Base-by-base conservation (phyloP, 2,329 filamentous ascomycete species). In the Sordariomycetes sp. region DNA sequence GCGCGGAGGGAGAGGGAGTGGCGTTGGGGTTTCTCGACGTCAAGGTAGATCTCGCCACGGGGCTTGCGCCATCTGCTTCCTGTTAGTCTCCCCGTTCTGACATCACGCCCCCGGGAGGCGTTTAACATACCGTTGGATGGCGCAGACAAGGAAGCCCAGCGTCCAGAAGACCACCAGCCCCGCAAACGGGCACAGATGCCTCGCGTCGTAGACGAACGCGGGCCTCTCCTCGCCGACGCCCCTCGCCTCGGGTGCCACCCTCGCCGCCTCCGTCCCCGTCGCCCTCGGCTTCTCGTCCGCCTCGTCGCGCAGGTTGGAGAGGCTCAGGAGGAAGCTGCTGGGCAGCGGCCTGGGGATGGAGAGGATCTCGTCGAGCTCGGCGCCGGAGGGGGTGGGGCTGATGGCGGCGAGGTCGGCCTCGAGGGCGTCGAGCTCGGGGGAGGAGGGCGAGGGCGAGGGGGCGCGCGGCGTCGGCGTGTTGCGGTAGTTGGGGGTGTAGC, bases 391-490 rank as follows among this genome's bases (percentile, higher is more conserved):
- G 40, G 40, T n/a, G 40, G 40, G 40, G 40, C n/a, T 14, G 16
- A n/a, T n/a, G 40, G n/a, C 40, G 40, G 54, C 32, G 8, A 28
- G 18, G 20, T 37, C 35, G 6, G 40, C 25, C 14, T 53, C 51
- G 25, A n/a, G 18, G 6, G 24, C 28, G 46, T 52, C 54, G 1
- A 63, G 14, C 0, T 55, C 56, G 1, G 64, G 67, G 2, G 65
- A 61, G n/a, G n/a, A n/a, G n/a, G n/a, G n/a, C n/a, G n/a, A n/a
- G n/a, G n/a, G n/a, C n/a, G n/a, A n/a, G 37, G 67, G 67, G 1
- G 14, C 24, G 52, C 70, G 65, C 24, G 68, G 58, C 7, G n/a
- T 2, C n/a, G 60, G 59, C 25, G 28, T 32, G 32, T 61, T 59
- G 1, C 62, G 62, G 48, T 60, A 64, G 35, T 62, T 60, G 1